Evolutionary conservation across 1,284 basidiomycete species (phyloP).

Genomic region (Ustilago sp.): DNA sequence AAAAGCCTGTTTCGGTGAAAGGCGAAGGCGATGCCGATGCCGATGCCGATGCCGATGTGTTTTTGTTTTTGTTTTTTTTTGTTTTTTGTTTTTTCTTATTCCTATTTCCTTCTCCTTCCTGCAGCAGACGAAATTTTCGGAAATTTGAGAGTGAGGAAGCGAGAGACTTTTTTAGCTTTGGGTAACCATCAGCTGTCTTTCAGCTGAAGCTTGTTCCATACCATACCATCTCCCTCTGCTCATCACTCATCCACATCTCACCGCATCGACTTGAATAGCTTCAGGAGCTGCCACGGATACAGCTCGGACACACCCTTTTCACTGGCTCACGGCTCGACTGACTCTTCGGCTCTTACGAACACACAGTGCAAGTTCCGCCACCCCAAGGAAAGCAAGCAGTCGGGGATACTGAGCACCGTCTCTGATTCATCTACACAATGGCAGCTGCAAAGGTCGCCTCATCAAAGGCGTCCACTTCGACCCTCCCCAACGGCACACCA

Average conservation of each 20-base stretch:
- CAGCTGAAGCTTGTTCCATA: neutral
- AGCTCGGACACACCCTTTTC: no score
- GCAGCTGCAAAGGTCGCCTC: conserved; percentile 33
- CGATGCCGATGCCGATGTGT: neutral
- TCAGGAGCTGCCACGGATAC: neutral
- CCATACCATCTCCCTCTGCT: neutral
- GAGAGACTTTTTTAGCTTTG: no score
- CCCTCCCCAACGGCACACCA: conserved; percentile 20
- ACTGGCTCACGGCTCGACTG: neutral
- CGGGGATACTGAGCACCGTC: neutral
- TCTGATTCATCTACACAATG: conserved; percentile 20
- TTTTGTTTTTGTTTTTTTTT: conserved; percentile 10
- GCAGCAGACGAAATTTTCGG: conserved; percentile 26
- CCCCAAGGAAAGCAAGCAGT: neutral
- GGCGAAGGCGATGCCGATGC: neutral
- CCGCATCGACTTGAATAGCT: neutral
- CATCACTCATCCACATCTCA: neutral
- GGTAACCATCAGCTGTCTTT: no score
- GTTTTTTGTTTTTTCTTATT: no score
- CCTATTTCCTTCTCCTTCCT: neutral
- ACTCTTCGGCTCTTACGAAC: neutral
- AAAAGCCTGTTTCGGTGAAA: neutral
- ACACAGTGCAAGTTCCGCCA: neutral
- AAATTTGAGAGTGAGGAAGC: conserved; percentile 1
- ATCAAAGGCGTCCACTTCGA: conserved; percentile 20